Evolutionary conservation across 805 yeast species (phyloP).

Genomic region (Kodamaea hsintzibuensis): DNA sequence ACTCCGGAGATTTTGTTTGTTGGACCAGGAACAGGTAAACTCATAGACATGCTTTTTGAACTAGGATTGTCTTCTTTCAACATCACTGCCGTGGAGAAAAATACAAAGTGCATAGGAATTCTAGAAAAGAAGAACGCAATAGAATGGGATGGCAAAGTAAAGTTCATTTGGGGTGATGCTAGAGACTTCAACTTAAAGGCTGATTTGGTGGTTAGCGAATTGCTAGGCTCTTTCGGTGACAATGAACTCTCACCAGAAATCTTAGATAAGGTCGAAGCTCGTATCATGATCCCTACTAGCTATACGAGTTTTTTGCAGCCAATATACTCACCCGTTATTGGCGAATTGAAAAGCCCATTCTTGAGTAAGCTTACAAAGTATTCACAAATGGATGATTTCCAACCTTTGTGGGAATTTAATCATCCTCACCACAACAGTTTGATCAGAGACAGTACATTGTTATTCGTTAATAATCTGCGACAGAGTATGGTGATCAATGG

Average conservation of each 20-base stretch:
- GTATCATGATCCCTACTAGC: conserved; percentile 44
- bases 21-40: conserved; percentile 90
- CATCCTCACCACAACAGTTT: conserved; percentile 43
- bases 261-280: conserved; percentile 32
- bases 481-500: conserved; percentile 54
- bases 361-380: conserved; percentile 20
- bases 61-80: conserved; percentile 14
- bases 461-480: neutral
- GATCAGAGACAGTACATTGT: neutral
- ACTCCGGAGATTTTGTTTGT: conserved; percentile 52
- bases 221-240: conserved; percentile 90
- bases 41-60: conserved; percentile 48
- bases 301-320: conserved; percentile 69
- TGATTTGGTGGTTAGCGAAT: conserved; percentile 73
- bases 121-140: conserved; percentile 49
- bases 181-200: conserved; percentile 36
- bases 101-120: conserved; percentile 55
- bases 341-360: conserved; percentile 20
- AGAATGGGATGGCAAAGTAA: conserved; percentile 55
- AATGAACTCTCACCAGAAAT: conserved; percentile 91
- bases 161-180: conserved; percentile 59
- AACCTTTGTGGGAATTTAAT: conserved; percentile 61
- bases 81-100: conserved; percentile 68
- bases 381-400: conserved; percentile 32
- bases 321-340: conserved; percentile 53